phyloP scores from a whole-genome alignment of 306 rosid species.

The Vicia villosa region DNA sequence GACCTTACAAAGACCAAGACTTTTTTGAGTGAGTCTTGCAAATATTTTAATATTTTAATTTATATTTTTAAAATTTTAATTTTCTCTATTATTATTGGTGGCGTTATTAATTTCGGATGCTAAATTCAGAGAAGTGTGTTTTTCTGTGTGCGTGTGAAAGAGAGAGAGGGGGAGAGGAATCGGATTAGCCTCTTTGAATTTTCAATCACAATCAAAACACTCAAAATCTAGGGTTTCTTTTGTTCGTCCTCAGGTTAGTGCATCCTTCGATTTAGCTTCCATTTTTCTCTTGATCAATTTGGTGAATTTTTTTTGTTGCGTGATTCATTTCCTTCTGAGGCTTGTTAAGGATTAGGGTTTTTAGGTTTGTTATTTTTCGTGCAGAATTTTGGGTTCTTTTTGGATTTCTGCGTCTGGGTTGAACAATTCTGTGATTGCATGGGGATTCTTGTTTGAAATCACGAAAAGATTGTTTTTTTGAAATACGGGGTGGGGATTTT shows the following conservation, averaged over 20 bases:
- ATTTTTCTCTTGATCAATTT: slow-evolving; percentile 21
- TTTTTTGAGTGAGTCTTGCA: background rate
- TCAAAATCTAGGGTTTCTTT: slow-evolving; percentile 52
- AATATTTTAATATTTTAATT: background rate
- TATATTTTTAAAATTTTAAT: background rate
- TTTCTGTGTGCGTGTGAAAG: slow-evolving; percentile 21
- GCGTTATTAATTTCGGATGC: slow-evolving; percentile 33
- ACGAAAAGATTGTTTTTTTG: background rate
- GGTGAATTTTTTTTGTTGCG: slow-evolving; percentile 29
- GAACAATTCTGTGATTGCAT: slow-evolving; percentile 38
- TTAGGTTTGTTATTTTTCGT: slow-evolving; percentile 9
- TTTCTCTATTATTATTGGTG: slow-evolving; percentile 25
- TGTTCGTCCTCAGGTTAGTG: slow-evolving; percentile 42
- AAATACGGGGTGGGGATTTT: slow-evolving; percentile 22
- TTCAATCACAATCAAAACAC: slow-evolving; percentile 51
- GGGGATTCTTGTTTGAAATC: slow-evolving; percentile 41
- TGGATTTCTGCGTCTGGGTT: slow-evolving; percentile 6
- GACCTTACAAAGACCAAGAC: slow-evolving; percentile 37
- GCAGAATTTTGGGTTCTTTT: slow-evolving; percentile 4
- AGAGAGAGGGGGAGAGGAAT: slow-evolving; percentile 43
- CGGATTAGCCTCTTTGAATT: slow-evolving; percentile 58
- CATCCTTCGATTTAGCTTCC: slow-evolving; percentile 21
- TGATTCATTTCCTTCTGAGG: slow-evolving; percentile 32
- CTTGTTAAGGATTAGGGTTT: slow-evolving; percentile 42
- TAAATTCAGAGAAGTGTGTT: slow-evolving; percentile 40